Evolutionary conservation across 1,139 yeast species (phyloP).

Genomic region (Taphrina communis): DNA sequence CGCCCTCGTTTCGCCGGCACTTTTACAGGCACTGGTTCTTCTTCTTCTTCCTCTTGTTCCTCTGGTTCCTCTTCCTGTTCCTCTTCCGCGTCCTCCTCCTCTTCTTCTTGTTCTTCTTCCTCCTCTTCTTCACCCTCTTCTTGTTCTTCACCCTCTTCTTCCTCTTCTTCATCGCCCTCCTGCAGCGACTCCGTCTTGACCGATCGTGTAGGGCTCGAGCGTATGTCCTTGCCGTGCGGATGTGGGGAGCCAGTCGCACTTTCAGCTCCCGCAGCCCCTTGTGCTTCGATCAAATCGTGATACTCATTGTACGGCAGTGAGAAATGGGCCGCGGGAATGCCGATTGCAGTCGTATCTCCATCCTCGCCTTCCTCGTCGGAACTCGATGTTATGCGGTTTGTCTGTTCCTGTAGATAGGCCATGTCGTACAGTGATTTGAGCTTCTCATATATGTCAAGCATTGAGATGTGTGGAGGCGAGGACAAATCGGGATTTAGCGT

Average conservation of each 20-base stretch:
- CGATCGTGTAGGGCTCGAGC: conserved; percentile 22
- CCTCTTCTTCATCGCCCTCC: conserved; percentile 1
- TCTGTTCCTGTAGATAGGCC: conserved; percentile 13
- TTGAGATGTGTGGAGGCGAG: conserved; percentile 24
- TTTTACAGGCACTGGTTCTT: background rate
- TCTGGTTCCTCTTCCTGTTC: background rate
- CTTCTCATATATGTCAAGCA: conserved; percentile 20
- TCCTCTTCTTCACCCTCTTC: conserved; percentile 2
- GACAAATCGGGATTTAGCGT: conserved; percentile 25
- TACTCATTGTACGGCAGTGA: conserved; percentile 30
- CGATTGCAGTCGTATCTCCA: background rate
- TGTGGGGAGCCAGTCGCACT: conserved; percentile 3
- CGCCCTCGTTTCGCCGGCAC: conserved; percentile 11
- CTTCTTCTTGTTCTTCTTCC: background rate
- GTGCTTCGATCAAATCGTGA: conserved; percentile 31
- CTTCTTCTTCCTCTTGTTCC: background rate
- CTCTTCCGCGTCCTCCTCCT: background rate
- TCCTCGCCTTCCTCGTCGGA: conserved; percentile 19
- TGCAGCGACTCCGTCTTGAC: conserved; percentile 15
- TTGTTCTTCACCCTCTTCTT: background rate
- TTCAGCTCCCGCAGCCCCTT: conserved; percentile 22
- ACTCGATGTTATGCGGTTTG: conserved; percentile 10
- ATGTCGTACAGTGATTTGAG: conserved; percentile 27
- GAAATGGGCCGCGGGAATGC: background rate
- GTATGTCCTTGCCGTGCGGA: conserved; percentile 1